Conservation (phyloP, 495 filamentous ascomycete genomes). For the Penicillium paradoxum region DNA sequence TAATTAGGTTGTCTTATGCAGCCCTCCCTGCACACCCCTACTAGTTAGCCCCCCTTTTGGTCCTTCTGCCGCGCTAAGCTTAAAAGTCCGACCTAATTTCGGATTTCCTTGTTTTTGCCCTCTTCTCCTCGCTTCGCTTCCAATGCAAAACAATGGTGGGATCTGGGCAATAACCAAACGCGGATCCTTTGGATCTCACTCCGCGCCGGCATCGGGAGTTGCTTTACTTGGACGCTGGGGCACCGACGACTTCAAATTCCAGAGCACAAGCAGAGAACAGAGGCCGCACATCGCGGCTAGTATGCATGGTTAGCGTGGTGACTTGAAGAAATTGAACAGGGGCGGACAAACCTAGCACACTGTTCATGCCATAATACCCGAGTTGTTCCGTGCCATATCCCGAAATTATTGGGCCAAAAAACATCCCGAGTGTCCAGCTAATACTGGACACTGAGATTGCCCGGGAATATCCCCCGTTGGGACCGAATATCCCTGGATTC, state of each 20-base stretch:
- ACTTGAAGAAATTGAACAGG: background rate
- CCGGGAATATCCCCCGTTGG: slow-evolving; percentile 24
- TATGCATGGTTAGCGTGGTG: background rate
- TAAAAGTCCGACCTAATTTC: background rate
- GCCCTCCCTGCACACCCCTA: background rate
- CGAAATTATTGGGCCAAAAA: slow-evolving; percentile 31
- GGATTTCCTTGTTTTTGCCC: background rate
- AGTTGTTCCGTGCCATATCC: slow-evolving; percentile 24
- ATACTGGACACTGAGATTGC: slow-evolving; percentile 27
- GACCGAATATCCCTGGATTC: slow-evolving; percentile 21
- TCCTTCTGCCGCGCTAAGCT: slow-evolving; percentile 1
- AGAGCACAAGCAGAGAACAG: slow-evolving; percentile 4
- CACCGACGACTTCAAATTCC: slow-evolving; percentile 7
- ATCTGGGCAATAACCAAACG: background rate
- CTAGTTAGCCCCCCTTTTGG: background rate
- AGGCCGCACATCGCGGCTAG: slow-evolving; percentile 10
- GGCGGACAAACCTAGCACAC: slow-evolving; percentile 15
- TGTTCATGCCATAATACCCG: slow-evolving; percentile 29
- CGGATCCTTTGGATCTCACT: background rate
- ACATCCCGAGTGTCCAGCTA: slow-evolving; percentile 25
- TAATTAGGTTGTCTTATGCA: background rate
- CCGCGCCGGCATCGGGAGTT: background rate
- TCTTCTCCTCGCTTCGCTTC: background rate
- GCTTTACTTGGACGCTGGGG: slow-evolving; percentile 1
- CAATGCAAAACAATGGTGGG: background rate